Percentiles rank a stretch among this genome's conserved stretches.
Evolutionary conservation across 306 rosid species (phyloP).

Genomic region (Prunus armeniaca): DNA sequence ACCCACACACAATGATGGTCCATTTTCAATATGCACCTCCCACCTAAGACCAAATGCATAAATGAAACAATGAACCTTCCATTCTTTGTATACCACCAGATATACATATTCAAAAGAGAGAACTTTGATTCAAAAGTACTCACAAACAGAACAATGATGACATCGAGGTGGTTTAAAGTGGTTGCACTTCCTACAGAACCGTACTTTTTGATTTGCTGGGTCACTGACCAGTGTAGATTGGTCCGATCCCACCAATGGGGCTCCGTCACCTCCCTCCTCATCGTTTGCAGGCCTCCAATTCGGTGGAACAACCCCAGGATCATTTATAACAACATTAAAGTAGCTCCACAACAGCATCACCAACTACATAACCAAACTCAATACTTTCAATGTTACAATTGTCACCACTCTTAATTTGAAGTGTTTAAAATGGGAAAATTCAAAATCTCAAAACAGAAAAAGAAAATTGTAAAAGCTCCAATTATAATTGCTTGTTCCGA

Average conservation of each 20-base stretch:
- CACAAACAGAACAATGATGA: slow-evolving; percentile 84
- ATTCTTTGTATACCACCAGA: neutral
- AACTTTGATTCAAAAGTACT: slow-evolving; percentile 30
- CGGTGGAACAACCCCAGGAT: slow-evolving; percentile 63
- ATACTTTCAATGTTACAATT: slow-evolving; percentile 1
- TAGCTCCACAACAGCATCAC: slow-evolving; percentile 85
- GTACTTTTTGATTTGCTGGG: slow-evolving; percentile 32
- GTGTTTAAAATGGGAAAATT: neutral
- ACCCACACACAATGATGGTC: slow-evolving; percentile 91
- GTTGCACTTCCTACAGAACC: slow-evolving; percentile 76
- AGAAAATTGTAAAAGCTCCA: neutral
- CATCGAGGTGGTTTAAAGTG: slow-evolving; percentile 74
- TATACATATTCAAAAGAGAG: neutral
- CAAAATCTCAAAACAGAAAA: neutral
- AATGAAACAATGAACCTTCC: slow-evolving; percentile 16
- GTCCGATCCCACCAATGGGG: slow-evolving; percentile 39
- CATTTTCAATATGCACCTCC: slow-evolving; percentile 77
- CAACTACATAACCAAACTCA: slow-evolving; percentile 51
- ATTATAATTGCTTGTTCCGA: neutral
- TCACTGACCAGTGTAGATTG: slow-evolving; percentile 25
- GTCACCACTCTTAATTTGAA: neutral
- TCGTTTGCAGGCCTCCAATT: slow-evolving; percentile 61
- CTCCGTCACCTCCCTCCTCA: slow-evolving; percentile 50
- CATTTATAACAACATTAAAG: slow-evolving; percentile 60
- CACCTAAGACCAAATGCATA: slow-evolving; percentile 45